Evolutionary conservation across 768 basidiomycete genomes (phyloP).

Genomic region (Lactarius pseudohatsudake): DNA sequence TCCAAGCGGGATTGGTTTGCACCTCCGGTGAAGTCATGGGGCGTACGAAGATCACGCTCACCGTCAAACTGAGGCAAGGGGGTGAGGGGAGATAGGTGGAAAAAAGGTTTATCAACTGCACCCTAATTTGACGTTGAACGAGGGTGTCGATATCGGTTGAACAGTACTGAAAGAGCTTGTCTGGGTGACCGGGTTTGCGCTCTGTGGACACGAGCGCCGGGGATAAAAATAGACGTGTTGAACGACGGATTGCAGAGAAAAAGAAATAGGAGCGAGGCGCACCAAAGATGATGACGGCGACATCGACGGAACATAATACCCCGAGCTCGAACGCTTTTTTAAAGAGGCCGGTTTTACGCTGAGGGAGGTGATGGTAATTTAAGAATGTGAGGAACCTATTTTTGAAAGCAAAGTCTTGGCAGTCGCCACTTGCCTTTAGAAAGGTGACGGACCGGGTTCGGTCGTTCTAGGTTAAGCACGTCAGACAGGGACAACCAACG

Average conservation of each 20-base stretch:
- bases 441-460: conserved; percentile 90
- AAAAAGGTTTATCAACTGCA: conserved; percentile 32
- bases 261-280: conserved; percentile 34
- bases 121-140: conserved; percentile 63
- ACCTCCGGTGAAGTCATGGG: conserved; percentile 47
- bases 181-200: conserved; percentile 74
- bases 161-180: conserved; percentile 82
- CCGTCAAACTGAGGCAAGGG: conserved; percentile 45
- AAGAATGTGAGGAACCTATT: conserved; percentile 54
- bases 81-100: conserved; percentile 5
- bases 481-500: conserved; percentile 33
- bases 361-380: conserved; percentile 41
- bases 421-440: conserved; percentile 62
- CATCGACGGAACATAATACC: conserved; percentile 86
- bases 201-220: conserved; percentile 42
- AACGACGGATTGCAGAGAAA: not conserved
- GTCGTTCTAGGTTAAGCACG: conserved; percentile 68
- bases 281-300: conserved; percentile 87
- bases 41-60: conserved; percentile 49
- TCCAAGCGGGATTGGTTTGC: conserved; percentile 37
- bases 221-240: conserved; percentile 44
- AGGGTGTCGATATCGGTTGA: conserved; percentile 69
- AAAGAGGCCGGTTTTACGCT: conserved; percentile 90
- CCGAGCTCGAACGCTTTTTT: conserved; percentile 90
- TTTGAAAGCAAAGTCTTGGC: conserved; percentile 33